phyloP scores from a whole-genome alignment of 257 asterid species.

The Solanum arcanum region DNA sequence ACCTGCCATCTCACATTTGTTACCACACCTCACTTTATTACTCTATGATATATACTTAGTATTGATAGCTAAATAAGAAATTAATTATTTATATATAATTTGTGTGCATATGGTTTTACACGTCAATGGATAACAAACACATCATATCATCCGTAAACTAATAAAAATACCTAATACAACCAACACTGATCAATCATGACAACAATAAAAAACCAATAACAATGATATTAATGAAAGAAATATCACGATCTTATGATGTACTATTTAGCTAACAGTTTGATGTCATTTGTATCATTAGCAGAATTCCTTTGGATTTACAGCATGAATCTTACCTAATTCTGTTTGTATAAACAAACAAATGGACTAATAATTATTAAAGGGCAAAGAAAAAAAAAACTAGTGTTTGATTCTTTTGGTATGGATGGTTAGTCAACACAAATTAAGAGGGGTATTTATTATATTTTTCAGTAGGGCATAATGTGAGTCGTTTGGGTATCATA shows the following conservation, averaged over 20 bases:
- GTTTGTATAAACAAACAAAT: not conserved
- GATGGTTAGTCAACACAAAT: not conserved
- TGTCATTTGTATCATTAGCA: not conserved
- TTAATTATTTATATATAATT: no score
- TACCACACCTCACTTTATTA: not conserved
- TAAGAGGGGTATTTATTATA: not conserved
- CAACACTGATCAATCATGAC: not conserved
- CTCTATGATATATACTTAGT: no score
- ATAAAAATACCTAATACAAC: not conserved
- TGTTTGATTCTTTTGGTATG: not conserved
- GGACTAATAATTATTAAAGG: not conserved
- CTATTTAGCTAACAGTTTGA: not conserved
- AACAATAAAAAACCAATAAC: not conserved
- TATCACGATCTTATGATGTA: not conserved
- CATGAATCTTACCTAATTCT: not conserved
- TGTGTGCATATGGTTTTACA: no score
- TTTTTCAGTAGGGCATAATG: slow-evolving; percentile 59
- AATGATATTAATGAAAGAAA: not conserved
- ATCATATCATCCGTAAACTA: not conserved
- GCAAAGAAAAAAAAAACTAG: not conserved
- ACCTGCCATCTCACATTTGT: not conserved
- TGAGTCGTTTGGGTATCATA: slow-evolving; percentile 78
- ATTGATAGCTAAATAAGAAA: no score
- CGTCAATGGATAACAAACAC: not conserved
- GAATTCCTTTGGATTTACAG: not conserved